Evolutionary conservation across 176 grass and related monocot genomes (phyloP), one percentile per base, ranked within the genome.

Genomic region (Musa itinerans): DNA sequence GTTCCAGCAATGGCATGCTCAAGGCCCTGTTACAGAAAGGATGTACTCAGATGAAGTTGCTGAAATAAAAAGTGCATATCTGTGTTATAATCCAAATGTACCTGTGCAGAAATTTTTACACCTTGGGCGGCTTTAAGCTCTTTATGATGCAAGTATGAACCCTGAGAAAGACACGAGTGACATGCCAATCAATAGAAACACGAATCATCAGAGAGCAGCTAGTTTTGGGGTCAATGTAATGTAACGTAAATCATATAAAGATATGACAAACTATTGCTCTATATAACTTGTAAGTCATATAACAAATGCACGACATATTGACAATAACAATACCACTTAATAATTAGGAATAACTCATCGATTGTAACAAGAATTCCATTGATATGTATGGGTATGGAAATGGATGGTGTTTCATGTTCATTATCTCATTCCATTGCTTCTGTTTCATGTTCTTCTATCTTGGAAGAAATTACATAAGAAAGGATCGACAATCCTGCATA

Each of bases 1-100:
- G 93, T 92, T 58, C 93, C 93, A 14, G 93, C 93, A 80, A 96
- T 85, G 75, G 93, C 89, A 78, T 96, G 89, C 72, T 96, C 93
- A 5, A 96, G 87, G 55, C 93, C 93, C 87, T 96, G 85, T 53
- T 76, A 83, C 43, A 74, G 27, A 78, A 53, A 12, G 17, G 53
- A 81, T 61, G 10, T 20, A 21, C 3, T 56, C 52, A 58, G 21
- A 70, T 74, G 75, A 68, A 61, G 54, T 80, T 54, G 19, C 19
- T 50, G 15, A 29, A 70, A 17, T 79, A 1, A 76, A 79, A 7
- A 74, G 62, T 26, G 12, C 53, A 76, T 53, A 12, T 54, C 13
- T 14, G 0, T 81, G 69, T 52, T 48, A 75, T 34, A 76, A 70
- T 80, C 23, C 62, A 71, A 17, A 2, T 19, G 17, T 57, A 96